phyloP scores from a whole-genome alignment of 208 protist species.

The Acanthamoeba castellanii region DNA sequence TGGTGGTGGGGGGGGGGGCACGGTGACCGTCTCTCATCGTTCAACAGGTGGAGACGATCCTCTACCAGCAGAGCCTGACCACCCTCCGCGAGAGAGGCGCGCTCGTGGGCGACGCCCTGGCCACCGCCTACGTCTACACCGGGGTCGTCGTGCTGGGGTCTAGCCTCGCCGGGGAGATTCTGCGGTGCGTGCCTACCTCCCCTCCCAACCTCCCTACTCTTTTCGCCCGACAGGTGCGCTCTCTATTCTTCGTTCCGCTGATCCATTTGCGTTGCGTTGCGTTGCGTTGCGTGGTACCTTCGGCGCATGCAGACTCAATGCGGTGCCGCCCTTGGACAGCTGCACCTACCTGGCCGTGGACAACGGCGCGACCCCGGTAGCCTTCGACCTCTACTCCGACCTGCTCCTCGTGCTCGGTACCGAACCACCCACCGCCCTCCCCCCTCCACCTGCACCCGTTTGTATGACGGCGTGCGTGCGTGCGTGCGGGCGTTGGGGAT shows the following conservation, averaged over 20 bases:
- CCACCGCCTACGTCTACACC: conserved; percentile 30
- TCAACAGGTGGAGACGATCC: conserved; percentile 58
- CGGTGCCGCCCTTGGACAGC: conserved; percentile 53
- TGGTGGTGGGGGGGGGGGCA: no score
- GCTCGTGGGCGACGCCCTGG: neutral
- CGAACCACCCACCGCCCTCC: neutral
- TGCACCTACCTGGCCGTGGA: conserved; percentile 73
- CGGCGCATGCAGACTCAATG: conserved; percentile 16
- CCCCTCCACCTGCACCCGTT: neutral
- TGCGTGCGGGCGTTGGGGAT: neutral
- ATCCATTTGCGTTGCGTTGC: no score
- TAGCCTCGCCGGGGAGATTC: conserved; percentile 16
- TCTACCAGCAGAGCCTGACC: conserved; percentile 35
- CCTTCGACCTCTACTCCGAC: conserved; percentile 71
- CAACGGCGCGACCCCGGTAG: conserved; percentile 36
- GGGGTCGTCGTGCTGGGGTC: neutral
- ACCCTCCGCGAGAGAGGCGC: conserved; percentile 27
- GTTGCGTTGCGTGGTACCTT: no score
- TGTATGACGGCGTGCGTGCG: neutral
- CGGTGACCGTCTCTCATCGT: neutral
- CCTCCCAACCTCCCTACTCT: neutral
- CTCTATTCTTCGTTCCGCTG: neutral
- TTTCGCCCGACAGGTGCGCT: neutral
- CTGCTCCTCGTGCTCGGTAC: conserved; percentile 47
- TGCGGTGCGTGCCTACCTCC: neutral